phyloP scores from a whole-genome alignment of 371 early-diverging fungal genomes.

The Batkoa obscura region DNA sequence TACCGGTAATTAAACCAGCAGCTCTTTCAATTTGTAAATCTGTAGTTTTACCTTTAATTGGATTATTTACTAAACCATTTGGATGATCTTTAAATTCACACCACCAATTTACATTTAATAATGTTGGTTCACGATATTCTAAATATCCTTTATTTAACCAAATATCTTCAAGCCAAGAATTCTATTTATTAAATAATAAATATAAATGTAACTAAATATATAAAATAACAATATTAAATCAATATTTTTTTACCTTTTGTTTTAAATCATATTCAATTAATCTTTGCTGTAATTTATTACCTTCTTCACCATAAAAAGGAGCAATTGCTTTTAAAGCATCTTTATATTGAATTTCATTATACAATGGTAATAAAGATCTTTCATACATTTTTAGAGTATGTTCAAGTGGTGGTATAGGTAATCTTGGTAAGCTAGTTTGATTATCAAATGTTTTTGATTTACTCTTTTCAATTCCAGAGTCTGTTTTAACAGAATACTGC shows the following conservation, averaged over 20 bases:
- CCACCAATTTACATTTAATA: slow-evolving; percentile 85
- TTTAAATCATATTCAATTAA: slow-evolving; percentile 27
- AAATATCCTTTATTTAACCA: slow-evolving; percentile 82
- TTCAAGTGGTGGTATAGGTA: slow-evolving; percentile 33
- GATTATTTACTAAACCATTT: slow-evolving; percentile 23
- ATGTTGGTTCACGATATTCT: slow-evolving; percentile 60
- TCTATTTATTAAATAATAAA: too few species aligned
- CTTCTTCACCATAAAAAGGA: slow-evolving; percentile 25
- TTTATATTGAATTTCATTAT: slow-evolving; percentile 17
- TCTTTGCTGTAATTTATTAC: slow-evolving; percentile 29
- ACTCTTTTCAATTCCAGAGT: too few species aligned
- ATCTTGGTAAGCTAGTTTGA: slow-evolving; percentile 21
- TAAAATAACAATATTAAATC: background rate
- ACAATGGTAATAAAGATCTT: slow-evolving; percentile 22
- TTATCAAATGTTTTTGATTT: slow-evolving; percentile 10
- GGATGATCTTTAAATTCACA: slow-evolving; percentile 43
- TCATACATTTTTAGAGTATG: slow-evolving; percentile 25
- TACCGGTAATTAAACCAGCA: slow-evolving; percentile 37
- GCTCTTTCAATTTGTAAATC: slow-evolving; percentile 58
- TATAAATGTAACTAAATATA: too few species aligned
- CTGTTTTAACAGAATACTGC: too few species aligned
- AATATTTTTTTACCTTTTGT: slow-evolving; percentile 8
- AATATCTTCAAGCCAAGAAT: slow-evolving; percentile 72
- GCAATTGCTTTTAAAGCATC: slow-evolving; percentile 13
- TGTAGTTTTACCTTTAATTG: slow-evolving; percentile 20